A percentile compares a stretch with the other conserved stretches of the same genome.
Evolutionary conservation across 371 early-diverging fungal species (phyloP).

Genomic region (Mortierella sp.): DNA sequence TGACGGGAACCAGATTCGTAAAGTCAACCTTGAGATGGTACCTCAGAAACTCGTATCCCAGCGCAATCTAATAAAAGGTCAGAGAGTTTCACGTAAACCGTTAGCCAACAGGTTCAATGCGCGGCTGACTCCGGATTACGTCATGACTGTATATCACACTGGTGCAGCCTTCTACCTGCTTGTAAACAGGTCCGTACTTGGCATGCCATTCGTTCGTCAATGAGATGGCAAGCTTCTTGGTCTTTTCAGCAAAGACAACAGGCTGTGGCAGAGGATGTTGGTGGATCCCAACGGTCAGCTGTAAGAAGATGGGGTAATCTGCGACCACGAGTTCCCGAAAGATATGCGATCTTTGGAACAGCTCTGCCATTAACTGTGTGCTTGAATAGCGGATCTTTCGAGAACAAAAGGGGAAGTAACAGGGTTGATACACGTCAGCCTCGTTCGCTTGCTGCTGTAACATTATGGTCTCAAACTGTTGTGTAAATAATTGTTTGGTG

Average conservation of each 20-base stretch:
- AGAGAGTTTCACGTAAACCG: background rate
- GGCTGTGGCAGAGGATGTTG: constrained; percentile 73
- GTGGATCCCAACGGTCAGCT: constrained; percentile 73
- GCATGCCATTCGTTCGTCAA: constrained; percentile 70
- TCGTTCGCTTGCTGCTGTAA: background rate
- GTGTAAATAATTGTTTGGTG: background rate
- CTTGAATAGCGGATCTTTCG: constrained; percentile 75
- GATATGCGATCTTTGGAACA: constrained; percentile 77
- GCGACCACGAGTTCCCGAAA: constrained; percentile 70
- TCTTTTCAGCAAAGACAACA: constrained; percentile 62
- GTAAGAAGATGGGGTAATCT: constrained; percentile 69
- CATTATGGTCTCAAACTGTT: too few species aligned
- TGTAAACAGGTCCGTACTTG: constrained; percentile 70
- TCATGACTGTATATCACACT: background rate
- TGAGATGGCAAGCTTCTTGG: constrained; percentile 67
- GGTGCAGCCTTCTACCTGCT: constrained; percentile 36
- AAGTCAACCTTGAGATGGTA: constrained; percentile 61
- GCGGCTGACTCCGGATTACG: background rate
- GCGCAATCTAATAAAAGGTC: constrained; percentile 55
- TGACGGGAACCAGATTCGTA: constrained; percentile 48
- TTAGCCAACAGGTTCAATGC: background rate
- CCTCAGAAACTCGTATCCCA: constrained; percentile 71
- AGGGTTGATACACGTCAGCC: background rate
- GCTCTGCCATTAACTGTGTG: constrained; percentile 71
- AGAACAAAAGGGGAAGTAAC: background rate